These are phyloP conservation scores for Pyrenophora tritici-repentis DNA, from an alignment of 2,329 filamentous ascomycete genomes.

Conservation along the genomic window DNA sequence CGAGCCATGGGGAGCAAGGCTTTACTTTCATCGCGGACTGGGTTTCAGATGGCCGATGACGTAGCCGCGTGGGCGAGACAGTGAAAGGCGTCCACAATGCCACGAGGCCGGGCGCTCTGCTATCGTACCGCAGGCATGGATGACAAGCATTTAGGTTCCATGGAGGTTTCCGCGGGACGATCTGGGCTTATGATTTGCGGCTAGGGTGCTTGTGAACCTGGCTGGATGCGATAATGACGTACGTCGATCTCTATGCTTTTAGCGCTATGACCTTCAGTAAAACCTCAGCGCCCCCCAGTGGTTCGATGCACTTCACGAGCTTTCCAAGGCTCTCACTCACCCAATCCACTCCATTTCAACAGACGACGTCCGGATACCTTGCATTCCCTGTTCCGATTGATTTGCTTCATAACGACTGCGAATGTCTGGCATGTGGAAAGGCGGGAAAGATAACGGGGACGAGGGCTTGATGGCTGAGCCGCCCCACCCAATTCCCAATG, in stretches of 20 bases:
- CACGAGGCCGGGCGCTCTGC: neutral
- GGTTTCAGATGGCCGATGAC: constrained; percentile 4
- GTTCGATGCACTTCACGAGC: constrained; percentile 4
- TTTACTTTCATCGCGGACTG: neutral
- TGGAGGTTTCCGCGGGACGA: constrained; percentile 8
- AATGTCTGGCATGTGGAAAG: constrained; percentile 59
- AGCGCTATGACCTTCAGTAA: constrained; percentile 23
- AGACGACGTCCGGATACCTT: neutral
- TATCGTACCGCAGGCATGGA: constrained; percentile 7
- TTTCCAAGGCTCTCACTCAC: constrained; percentile 10
- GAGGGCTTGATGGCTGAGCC: constrained; percentile 33
- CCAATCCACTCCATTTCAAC: neutral
- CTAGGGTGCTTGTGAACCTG: constrained; percentile 10
- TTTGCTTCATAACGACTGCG: constrained; percentile 20
- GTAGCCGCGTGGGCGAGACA: neutral
- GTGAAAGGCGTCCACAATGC: neutral
- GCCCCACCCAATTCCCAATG: constrained; percentile 23
- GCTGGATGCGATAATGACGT: constrained; percentile 22
- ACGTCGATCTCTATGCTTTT: constrained; percentile 19
- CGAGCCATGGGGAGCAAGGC: constrained; percentile 5
- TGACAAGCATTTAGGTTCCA: constrained; percentile 1
- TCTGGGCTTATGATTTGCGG: constrained; percentile 16
- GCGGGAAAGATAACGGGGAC: constrained; percentile 48
- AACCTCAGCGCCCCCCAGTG: constrained; percentile 14
- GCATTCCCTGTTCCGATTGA: neutral